A percentile compares a stretch with the other conserved stretches of the same genome.
phyloP scores from a whole-genome alignment of 495 filamentous ascomycete genomes.

The Neurospora terricola region DNA sequence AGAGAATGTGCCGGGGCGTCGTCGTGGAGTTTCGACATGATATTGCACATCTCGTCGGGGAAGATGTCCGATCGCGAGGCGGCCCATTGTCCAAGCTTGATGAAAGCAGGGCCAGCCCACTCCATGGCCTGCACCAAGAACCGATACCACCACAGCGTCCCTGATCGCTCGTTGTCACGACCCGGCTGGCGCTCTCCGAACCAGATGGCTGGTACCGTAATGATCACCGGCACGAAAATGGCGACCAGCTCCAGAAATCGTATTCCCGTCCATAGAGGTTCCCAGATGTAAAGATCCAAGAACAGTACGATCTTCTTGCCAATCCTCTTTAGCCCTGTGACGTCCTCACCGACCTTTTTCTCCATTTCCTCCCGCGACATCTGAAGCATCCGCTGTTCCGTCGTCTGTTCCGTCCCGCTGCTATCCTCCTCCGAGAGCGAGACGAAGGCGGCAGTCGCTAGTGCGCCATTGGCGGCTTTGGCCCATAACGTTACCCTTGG shows the following conservation, averaged over 20 bases:
- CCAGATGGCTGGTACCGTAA: conserved; percentile 72
- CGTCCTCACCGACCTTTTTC: conserved; percentile 51
- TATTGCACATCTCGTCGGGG: conserved; percentile 80
- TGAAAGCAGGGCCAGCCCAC: conserved; percentile 87
- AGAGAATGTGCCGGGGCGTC: conserved; percentile 88
- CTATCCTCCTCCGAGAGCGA: conserved; percentile 57
- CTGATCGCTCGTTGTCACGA: conserved; percentile 59
- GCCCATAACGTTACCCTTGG: neutral
- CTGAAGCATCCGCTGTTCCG: conserved; percentile 77
- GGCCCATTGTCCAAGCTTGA: conserved; percentile 99
- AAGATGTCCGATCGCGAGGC: conserved; percentile 96
- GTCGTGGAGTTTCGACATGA: conserved; percentile 94
- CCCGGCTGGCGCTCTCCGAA: conserved; percentile 50
- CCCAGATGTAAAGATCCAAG: conserved; percentile 63
- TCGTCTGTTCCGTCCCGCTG: conserved; percentile 51
- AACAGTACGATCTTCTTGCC: conserved; percentile 48
- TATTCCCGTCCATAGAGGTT: conserved; percentile 80
- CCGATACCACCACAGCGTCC: conserved; percentile 90
- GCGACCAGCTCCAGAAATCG: conserved; percentile 74
- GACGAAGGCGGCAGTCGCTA: conserved; percentile 54
- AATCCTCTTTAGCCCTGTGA: conserved; percentile 44
- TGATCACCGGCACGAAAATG: conserved; percentile 86
- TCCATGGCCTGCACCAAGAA: conserved; percentile 90
- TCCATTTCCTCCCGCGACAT: conserved; percentile 66
- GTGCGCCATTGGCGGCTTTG: conserved; percentile 36